phyloP scores from a whole-genome alignment of 2,329 filamentous ascomycete species.

The Alternaria atra region DNA sequence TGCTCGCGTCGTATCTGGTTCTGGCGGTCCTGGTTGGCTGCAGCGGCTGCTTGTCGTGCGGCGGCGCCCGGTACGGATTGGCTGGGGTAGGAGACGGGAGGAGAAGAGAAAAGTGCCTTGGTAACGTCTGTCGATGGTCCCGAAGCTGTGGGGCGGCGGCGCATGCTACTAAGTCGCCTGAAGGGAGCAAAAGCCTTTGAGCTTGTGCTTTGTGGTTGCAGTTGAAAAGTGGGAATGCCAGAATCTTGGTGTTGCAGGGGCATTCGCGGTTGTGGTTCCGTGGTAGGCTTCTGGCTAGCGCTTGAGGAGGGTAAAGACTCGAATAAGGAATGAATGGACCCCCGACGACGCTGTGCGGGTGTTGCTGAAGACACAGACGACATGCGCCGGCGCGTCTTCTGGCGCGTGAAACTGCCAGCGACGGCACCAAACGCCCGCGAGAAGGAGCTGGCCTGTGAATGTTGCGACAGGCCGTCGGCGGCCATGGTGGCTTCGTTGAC shows the following conservation, averaged over 20 bases:
- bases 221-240: constrained; percentile 33
- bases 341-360: constrained; percentile 34
- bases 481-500: constrained; percentile 40
- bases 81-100: constrained; percentile 29
- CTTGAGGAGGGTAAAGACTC: constrained; percentile 31
- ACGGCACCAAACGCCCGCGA: constrained; percentile 43
- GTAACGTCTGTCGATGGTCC: constrained; percentile 35
- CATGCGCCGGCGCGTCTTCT: constrained; percentile 46
- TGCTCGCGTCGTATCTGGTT: constrained; percentile 42
- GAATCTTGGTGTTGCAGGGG: constrained; percentile 48
- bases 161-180: constrained; percentile 44
- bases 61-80: constrained; percentile 37
- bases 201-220: constrained; percentile 18
- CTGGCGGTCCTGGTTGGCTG: constrained; percentile 46
- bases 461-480: constrained; percentile 23
- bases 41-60: constrained; percentile 48
- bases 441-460: constrained; percentile 39
- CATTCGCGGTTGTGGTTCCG: constrained; percentile 33
- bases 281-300: constrained; percentile 28
- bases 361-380: constrained; percentile 43
- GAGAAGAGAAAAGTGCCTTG: constrained; percentile 24
- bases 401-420: constrained; percentile 39
- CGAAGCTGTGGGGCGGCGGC: constrained; percentile 42
- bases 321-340: constrained; percentile 40
- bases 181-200: constrained; percentile 38